phyloP scores from a whole-genome alignment of 805 yeast species.

The Candida sithepensis region DNA sequence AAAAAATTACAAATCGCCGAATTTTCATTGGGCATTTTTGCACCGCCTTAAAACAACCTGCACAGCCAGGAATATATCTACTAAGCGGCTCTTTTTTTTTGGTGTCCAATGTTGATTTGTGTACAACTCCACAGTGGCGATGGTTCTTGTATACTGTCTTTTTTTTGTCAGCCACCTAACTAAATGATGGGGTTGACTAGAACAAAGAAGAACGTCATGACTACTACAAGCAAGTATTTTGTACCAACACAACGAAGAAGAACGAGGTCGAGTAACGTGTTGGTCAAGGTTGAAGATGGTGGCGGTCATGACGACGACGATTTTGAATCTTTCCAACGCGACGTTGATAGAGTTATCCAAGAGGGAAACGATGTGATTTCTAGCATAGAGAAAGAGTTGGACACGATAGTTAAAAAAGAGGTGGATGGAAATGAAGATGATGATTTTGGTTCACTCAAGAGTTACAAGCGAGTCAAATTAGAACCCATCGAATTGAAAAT shows the following conservation, averaged over 20 bases:
- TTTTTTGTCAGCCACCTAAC: too few relatives aligned
- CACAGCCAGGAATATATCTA: not conserved
- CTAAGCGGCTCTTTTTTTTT: too few relatives aligned
- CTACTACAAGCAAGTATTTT: not conserved
- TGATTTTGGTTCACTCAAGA: not conserved
- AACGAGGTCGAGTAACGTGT: not conserved
- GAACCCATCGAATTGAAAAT: not conserved
- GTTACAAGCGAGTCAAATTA: not conserved
- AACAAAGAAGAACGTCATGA: not conserved
- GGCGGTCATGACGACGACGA: not conserved
- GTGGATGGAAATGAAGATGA: slow-evolving; percentile 1
- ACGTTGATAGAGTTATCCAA: slow-evolving; percentile 1
- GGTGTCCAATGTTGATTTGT: too few relatives aligned
- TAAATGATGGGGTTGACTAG: not conserved
- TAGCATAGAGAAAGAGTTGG: not conserved
- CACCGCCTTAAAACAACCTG: not conserved
- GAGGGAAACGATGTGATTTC: not conserved
- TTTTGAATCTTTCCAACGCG: slow-evolving; percentile 8
- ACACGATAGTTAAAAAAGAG: not conserved
- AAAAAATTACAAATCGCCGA: not conserved
- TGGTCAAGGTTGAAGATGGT: not conserved
- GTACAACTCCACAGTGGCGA: too few relatives aligned
- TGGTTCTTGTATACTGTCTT: too few relatives aligned
- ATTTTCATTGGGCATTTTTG: not conserved
- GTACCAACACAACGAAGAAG: not conserved